Percentiles rank a stretch among this genome's conserved stretches.
phyloP scores from a whole-genome alignment of 352 stramenopile species.

The Globisporangium perplexum region DNA sequence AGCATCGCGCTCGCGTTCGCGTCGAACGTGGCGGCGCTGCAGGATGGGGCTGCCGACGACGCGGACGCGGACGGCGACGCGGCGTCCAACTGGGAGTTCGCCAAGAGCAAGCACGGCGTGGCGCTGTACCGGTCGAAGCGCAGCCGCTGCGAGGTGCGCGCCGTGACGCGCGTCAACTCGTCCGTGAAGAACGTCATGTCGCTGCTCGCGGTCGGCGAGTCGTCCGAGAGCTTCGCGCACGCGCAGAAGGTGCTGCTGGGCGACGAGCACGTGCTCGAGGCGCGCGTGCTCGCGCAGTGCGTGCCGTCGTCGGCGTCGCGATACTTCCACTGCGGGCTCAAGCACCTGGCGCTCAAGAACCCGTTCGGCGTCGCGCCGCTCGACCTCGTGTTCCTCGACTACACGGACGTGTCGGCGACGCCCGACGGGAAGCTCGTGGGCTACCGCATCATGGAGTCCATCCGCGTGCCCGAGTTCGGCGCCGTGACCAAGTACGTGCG shows the following conservation, averaged over 20 bases:
- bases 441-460: conserved; percentile 77
- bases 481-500: conserved; percentile 55
- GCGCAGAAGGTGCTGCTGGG: conserved; percentile 60
- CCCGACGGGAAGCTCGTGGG: conserved; percentile 54
- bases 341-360: conserved; percentile 81
- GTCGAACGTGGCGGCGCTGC: conserved; percentile 18
- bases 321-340: conserved; percentile 81
- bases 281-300: conserved; percentile 59
- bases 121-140: conserved; percentile 64
- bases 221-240: conserved; percentile 45
- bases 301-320: conserved; percentile 43
- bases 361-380: conserved; percentile 55
- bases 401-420: conserved; percentile 74
- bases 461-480: conserved; percentile 60
- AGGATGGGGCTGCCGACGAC: too few relatives aligned
- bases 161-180: conserved; percentile 63
- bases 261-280: conserved; percentile 57
- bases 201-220: conserved; percentile 49
- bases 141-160: conserved; percentile 69
- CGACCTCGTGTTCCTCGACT: conserved; percentile 81
- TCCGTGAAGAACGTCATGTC: conserved; percentile 83
- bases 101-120: conserved; percentile 66
- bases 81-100: conserved; percentile 41
- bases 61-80: conserved; percentile 1
- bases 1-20: conserved; percentile 70